phyloP scores from a whole-genome alignment of 805 yeast species.

The Teunomyces stri region DNA sequence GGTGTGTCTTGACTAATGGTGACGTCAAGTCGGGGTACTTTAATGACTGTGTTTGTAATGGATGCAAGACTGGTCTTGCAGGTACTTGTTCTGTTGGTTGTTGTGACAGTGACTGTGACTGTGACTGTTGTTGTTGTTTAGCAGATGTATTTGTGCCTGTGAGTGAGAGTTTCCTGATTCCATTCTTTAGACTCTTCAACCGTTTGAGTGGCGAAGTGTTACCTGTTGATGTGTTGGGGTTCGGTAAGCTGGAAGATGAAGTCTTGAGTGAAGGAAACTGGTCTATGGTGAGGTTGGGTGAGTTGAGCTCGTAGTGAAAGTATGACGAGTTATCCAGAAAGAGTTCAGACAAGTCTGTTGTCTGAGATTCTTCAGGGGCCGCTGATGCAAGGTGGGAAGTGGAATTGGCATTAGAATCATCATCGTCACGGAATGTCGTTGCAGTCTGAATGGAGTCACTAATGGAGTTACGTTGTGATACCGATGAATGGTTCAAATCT shows the following conservation, averaged over 20 bases:
- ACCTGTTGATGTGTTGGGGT: constrained; percentile 1
- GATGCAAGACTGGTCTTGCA: constrained; percentile 12
- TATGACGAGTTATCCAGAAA: constrained; percentile 9
- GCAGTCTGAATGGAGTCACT: constrained; percentile 5
- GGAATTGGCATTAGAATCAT: constrained; percentile 5
- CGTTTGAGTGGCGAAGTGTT: constrained; percentile 33
- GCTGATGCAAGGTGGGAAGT: constrained; percentile 1
- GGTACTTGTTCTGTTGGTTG: constrained; percentile 4
- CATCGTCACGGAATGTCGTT: constrained; percentile 1
- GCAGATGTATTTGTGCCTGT: constrained; percentile 7
- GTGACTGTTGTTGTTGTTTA: constrained; percentile 1
- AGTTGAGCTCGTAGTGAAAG: constrained; percentile 26
- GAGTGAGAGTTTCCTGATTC: constrained; percentile 37
- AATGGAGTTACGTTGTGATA: background rate
- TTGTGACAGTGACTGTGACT: background rate
- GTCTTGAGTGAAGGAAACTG: constrained; percentile 7
- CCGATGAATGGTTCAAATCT: constrained; percentile 5
- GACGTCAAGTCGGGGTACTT: constrained; percentile 1
- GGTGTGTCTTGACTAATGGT: constrained; percentile 3
- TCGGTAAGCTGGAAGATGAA: constrained; percentile 2
- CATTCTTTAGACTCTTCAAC: constrained; percentile 36
- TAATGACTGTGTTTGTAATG: constrained; percentile 10
- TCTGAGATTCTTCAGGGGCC: background rate
- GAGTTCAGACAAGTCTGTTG: constrained; percentile 7
- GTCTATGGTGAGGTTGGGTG: constrained; percentile 20